Conservation (phyloP, 2,329 filamentous ascomycete genomes). For the Penicillium sp. region DNA sequence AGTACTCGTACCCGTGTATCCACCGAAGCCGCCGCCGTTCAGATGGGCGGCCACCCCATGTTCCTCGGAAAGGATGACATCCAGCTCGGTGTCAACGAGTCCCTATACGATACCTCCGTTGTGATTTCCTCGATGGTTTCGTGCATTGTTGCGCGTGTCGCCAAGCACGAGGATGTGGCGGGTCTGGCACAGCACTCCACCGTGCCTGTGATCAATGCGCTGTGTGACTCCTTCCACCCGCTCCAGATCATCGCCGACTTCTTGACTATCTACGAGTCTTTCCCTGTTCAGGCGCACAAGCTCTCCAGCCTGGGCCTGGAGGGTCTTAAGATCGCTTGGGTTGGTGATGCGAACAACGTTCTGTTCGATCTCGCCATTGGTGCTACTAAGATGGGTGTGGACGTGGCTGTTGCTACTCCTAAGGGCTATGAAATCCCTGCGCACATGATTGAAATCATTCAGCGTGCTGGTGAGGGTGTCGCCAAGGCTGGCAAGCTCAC, state of each 20-base stretch:
- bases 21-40: constrained; percentile 84
- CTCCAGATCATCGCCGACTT: constrained; percentile 94
- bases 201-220: constrained; percentile 80
- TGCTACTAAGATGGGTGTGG: constrained; percentile 80
- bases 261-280: constrained; percentile 80
- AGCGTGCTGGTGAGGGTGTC: constrained; percentile 58
- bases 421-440: constrained; percentile 77
- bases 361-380: constrained; percentile 89
- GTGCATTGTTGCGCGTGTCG: constrained; percentile 76
- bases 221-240: constrained; percentile 89
- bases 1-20: constrained; percentile 91
- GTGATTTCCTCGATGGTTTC: constrained; percentile 94
- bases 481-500: constrained; percentile 62
- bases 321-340: constrained; percentile 89
- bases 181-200: constrained; percentile 68
- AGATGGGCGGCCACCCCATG: constrained; percentile 91
- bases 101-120: constrained; percentile 83
- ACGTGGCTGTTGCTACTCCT: constrained; percentile 84
- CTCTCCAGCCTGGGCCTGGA: constrained; percentile 63
- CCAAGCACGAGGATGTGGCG: constrained; percentile 71
- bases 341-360: constrained; percentile 96
- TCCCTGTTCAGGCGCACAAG: constrained; percentile 50
- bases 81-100: constrained; percentile 91
- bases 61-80: constrained; percentile 96
- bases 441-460: constrained; percentile 70